Evolutionary conservation across 495 filamentous ascomycete genomes (phyloP).

Genomic region (Penicillium simplicissimum): DNA sequence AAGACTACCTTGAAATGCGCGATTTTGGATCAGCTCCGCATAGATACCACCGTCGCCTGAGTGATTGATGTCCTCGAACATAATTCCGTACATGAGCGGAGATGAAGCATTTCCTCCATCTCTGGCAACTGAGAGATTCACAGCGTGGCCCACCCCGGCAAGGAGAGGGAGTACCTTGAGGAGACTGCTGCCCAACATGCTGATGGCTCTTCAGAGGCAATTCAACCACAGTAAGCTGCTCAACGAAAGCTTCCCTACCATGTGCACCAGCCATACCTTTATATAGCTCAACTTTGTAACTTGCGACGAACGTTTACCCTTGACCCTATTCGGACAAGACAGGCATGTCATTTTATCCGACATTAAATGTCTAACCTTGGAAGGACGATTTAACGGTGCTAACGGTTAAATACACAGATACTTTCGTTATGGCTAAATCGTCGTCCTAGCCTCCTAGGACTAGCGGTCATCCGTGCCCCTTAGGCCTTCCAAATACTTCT

Average conservation of each 20-base stretch:
- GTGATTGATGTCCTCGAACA: slow-evolving; percentile 70
- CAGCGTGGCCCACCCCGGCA: background rate
- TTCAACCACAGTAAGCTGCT: background rate
- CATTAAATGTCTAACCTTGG: background rate
- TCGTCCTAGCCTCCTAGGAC: background rate
- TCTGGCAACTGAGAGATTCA: background rate
- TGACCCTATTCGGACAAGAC: background rate
- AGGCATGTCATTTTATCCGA: background rate
- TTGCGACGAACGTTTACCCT: background rate
- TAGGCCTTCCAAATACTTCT: background rate
- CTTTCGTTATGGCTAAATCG: background rate
- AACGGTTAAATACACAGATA: background rate
- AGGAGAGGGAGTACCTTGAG: background rate
- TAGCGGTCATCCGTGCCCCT: background rate
- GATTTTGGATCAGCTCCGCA: slow-evolving; percentile 65
- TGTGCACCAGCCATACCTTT: background rate
- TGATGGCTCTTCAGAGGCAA: background rate
- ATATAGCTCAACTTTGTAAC: background rate
- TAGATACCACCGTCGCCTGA: slow-evolving; percentile 73
- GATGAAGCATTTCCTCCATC: slow-evolving; percentile 49
- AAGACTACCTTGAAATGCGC: slow-evolving; percentile 54
- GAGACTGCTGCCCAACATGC: background rate
- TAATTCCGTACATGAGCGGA: slow-evolving; percentile 53
- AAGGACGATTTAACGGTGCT: background rate
- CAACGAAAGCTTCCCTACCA: background rate